phyloP scores from a whole-genome alignment of 1,284 basidiomycete genomes.

The Ceratobasidium sp. region DNA sequence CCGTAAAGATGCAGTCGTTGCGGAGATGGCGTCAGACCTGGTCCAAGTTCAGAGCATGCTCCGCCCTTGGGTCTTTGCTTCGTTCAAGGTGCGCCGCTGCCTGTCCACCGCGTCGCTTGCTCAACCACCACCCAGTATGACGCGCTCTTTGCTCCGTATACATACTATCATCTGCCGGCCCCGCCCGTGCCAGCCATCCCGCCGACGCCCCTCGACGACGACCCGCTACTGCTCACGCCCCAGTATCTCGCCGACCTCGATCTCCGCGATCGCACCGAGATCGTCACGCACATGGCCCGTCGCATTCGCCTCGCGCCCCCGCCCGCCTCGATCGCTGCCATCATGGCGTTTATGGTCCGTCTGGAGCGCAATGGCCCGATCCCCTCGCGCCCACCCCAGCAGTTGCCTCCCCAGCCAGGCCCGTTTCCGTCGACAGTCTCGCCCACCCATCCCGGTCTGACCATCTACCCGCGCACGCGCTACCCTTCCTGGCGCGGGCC shows the following conservation, averaged over 20 bases:
- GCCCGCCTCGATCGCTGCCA: slow-evolving; percentile 53
- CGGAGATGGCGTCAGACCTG: slow-evolving; percentile 44
- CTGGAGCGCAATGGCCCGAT: slow-evolving; percentile 37
- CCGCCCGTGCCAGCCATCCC: slow-evolving; percentile 45
- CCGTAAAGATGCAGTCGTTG: slow-evolving; percentile 34
- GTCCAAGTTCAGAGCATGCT: slow-evolving; percentile 50
- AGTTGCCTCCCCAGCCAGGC: background rate
- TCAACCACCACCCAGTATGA: slow-evolving; percentile 53
- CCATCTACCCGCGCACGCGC: slow-evolving; percentile 33
- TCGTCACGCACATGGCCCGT: slow-evolving; percentile 53
- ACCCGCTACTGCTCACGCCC: slow-evolving; percentile 29
- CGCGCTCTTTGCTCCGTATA: slow-evolving; percentile 59
- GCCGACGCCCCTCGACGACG: slow-evolving; percentile 44
- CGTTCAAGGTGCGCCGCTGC: slow-evolving; percentile 37
- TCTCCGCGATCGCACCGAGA: slow-evolving; percentile 51
- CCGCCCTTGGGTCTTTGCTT: slow-evolving; percentile 60
- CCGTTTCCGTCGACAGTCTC: slow-evolving; percentile 1
- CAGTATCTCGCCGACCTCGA: slow-evolving; percentile 55
- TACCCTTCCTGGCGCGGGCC: slow-evolving; percentile 14
- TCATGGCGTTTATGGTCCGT: slow-evolving; percentile 48
- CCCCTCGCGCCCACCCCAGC: background rate
- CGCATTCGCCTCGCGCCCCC: slow-evolving; percentile 50
- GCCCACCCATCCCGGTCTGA: slow-evolving; percentile 9
- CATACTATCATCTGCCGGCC: slow-evolving; percentile 52
- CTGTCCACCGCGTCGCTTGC: slow-evolving; percentile 16